phyloP scores from a whole-genome alignment of 345 rosid species.

The Turritis glabra region DNA sequence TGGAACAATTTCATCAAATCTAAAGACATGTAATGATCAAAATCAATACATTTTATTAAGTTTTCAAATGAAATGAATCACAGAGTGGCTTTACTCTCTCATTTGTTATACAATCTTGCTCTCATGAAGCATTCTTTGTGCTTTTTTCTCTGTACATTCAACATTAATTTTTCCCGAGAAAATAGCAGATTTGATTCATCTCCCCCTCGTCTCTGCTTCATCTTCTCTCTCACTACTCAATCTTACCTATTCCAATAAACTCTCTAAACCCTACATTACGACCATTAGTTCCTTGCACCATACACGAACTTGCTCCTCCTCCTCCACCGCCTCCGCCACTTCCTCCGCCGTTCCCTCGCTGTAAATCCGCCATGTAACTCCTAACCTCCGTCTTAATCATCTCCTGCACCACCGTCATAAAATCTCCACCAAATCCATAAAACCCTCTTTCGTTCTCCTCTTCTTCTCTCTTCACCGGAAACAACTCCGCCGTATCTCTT shows the following conservation, averaged over 20 bases:
- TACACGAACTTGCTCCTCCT: slow-evolving; percentile 43
- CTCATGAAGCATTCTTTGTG: too few relatives aligned
- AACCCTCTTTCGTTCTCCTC: slow-evolving; percentile 31
- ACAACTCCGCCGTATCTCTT: slow-evolving; percentile 10
- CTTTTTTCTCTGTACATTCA: too few relatives aligned
- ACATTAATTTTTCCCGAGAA: too few relatives aligned
- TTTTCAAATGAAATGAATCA: not conserved
- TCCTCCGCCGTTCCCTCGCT: slow-evolving; percentile 38
- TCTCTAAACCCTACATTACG: slow-evolving; percentile 61
- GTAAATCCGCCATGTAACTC: slow-evolving; percentile 64
- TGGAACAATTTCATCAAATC: too few relatives aligned
- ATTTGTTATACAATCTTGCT: too few relatives aligned
- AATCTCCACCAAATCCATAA: slow-evolving; percentile 58
- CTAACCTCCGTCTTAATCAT: slow-evolving; percentile 87
- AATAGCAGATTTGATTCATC: not conserved
- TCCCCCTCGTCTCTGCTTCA: slow-evolving; percentile 3
- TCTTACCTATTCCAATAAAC: slow-evolving; percentile 56
- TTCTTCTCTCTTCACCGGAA: slow-evolving; percentile 34
- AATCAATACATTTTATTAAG: not conserved
- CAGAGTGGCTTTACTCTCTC: too few relatives aligned
- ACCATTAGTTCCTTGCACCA: slow-evolving; percentile 48
- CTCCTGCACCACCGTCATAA: slow-evolving; percentile 80
- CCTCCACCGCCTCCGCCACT: slow-evolving; percentile 1
- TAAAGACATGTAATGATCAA: not conserved
- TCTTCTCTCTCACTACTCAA: slow-evolving; percentile 40